Base-by-base conservation (phyloP, 2,329 filamentous ascomycete species). In the Hypoxylon sp. region DNA sequence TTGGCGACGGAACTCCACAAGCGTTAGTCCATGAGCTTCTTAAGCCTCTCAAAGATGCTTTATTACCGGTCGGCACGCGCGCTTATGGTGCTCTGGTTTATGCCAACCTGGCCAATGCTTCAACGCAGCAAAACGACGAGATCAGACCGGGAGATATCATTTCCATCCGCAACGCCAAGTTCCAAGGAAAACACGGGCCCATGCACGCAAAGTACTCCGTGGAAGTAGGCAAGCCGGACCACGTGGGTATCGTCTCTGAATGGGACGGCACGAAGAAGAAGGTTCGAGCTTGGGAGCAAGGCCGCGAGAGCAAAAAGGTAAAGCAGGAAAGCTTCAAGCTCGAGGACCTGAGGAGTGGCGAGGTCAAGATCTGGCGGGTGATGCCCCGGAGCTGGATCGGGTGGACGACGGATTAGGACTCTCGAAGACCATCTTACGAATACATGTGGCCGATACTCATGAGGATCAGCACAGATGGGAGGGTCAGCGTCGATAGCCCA, bases 251-350 rank as follows among this genome's bases (percentile, higher is more conserved):
- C 2, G 95, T 99, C 3, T 88, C 94, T 9, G 96, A 99, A 79
- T 99, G 96, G 96, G 96, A 99, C 79, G 96, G 96, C 2, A 97
- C 94, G 44, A 97, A 98, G 88, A 97, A 97, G 87, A 98, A 98
- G 86, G 91, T 99, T 26, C 85, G 94, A 29, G 94, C 91, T 1
- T 98, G 94, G 93, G 96, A 98, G 80, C 96, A 99, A 79, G 95
- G 95, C 0, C 85, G 95, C 13, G 95, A 98, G 83, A 94, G 90
- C 79, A 95, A 92, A 80, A 98, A 98, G 84, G 91, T 97, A 60
- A 96, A 97, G 83, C 84, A 93, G 68, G 95, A 98, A 84, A 97
- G 94, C 81, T 98, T 95, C 83, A 93, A 94, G 83, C 86, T 99
- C 68, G 94, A 94, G 48, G 96, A 99, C 82, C 78, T 99, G 79